phyloP scores from a whole-genome alignment of 495 filamentous ascomycete genomes.

The Clavariopsis aquatica region DNA sequence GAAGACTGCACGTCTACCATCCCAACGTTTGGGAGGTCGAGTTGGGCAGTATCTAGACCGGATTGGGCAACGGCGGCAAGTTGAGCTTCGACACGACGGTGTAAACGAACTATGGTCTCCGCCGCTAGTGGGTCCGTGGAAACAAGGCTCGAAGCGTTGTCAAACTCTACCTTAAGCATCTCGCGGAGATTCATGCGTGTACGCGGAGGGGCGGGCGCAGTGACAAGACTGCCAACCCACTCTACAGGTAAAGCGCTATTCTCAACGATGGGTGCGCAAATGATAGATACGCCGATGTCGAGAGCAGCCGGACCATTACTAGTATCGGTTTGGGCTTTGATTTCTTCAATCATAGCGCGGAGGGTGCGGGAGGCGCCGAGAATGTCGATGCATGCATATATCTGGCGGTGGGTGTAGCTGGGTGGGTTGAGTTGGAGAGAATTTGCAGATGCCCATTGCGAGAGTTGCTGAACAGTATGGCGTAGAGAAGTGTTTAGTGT shows the following conservation, averaged over 20 bases:
- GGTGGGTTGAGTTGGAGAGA: constrained; percentile 67
- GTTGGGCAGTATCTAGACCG: constrained; percentile 22
- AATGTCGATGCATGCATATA: constrained; percentile 65
- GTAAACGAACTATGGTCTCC: constrained; percentile 72
- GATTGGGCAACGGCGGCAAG: constrained; percentile 25
- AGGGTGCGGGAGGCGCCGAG: constrained; percentile 68
- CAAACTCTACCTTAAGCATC: constrained; percentile 65
- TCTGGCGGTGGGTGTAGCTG: constrained; percentile 76
- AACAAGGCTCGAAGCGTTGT: constrained; percentile 62
- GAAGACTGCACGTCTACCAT: constrained; percentile 26
- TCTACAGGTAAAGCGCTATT: constrained; percentile 32
- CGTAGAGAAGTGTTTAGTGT: constrained; percentile 65
- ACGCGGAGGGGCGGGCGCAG: constrained; percentile 37
- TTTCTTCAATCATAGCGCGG: constrained; percentile 65
- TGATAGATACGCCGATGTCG: constrained; percentile 71
- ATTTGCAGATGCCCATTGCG: constrained; percentile 67
- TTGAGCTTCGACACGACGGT: constrained; percentile 69
- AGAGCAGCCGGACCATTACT: constrained; percentile 65
- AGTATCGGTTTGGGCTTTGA: constrained; percentile 56
- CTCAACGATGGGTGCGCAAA: constrained; percentile 67
- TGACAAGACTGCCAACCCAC: constrained; percentile 20
- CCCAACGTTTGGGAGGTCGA: constrained; percentile 37
- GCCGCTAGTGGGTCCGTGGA: constrained; percentile 63
- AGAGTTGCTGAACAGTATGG: constrained; percentile 65
- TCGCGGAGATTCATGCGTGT: constrained; percentile 60